Base-by-base conservation (phyloP, 768 basidiomycete species). In the Psilocybe tampanensis region DNA sequence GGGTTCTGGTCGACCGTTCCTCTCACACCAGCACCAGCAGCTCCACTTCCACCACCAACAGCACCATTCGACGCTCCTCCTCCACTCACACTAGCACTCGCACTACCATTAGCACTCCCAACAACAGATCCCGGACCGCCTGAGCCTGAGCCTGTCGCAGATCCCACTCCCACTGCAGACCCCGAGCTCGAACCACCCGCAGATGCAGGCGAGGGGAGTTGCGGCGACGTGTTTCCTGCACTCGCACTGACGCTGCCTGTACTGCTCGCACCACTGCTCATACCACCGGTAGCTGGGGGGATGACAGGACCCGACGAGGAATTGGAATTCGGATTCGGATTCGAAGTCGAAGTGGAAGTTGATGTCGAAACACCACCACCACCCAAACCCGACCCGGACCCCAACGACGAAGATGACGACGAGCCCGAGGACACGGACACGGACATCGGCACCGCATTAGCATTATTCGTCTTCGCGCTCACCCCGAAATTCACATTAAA, bases 1-100 rank as follows among this genome's bases (percentile, higher is more conserved):
- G 95, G 95, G 70, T 98, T 98, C 76, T 96, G 94, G 73, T 98
- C 96, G 33, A 86, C 76, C 23, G 78, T 64, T 48, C 68, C 66
- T 56, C 68, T 64, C 55, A 62, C 74, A 60, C 75, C 70, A 12
- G 76, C 77, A 19, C 52, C 43, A 18, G 44, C 47, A 26, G 34
- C 47, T 39, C 18, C 49, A 56, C 77, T 78, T 24, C 18, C 49
- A 56, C 78, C 78, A 49, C 72, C 64, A 4, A 76, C 76, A 34
- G 86, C 83, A 8, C 81, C 50, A 23, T n/a, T n/a, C n/a, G n/a
- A n/a, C n/a, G n/a, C n/a, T n/a, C n/a, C n/a, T n/a, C n/a, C n/a
- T n/a, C n/a, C n/a, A n/a, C n/a, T n/a, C n/a, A 54, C 55, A 24
- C 63, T 60, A n/a, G n/a, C 36, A n/a, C 36, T 39, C 36, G 13